Evolutionary conservation across 495 filamentous ascomycete genomes (phyloP).

Genomic region (Penicillium taxi): DNA sequence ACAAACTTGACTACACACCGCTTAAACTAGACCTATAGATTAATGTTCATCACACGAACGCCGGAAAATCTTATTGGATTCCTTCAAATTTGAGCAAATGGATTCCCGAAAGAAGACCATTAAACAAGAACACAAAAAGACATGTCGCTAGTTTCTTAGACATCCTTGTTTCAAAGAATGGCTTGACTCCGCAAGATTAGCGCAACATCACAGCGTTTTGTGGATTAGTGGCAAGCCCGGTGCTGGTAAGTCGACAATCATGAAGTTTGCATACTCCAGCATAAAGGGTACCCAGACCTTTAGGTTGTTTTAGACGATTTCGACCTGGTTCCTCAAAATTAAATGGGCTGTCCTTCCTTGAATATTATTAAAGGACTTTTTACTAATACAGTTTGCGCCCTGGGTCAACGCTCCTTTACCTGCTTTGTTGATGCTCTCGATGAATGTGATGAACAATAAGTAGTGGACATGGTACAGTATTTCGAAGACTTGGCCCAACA

Average conservation of each 20-base stretch:
- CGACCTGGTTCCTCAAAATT: constrained; percentile 1
- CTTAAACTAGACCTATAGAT: constrained; percentile 2
- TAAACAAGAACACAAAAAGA: constrained; percentile 23
- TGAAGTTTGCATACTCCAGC: constrained; percentile 36
- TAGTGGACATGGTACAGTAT: constrained; percentile 30
- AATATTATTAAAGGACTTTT: constrained; percentile 17
- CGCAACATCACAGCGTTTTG: constrained; percentile 41
- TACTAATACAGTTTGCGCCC: constrained; percentile 8
- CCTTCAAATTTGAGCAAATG: constrained; percentile 26
- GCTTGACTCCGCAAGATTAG: constrained; percentile 30
- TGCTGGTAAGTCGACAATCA: constrained; percentile 47
- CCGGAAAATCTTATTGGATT: constrained; percentile 12
- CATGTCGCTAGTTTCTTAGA: constrained; percentile 44
- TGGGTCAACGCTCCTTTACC: constrained; percentile 16
- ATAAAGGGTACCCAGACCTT: constrained; percentile 19
- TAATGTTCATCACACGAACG: constrained; percentile 8
- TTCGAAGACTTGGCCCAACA: constrained; percentile 27
- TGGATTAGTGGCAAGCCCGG: constrained; percentile 55
- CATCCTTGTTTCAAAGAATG: constrained; percentile 37
- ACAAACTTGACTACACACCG: background rate
- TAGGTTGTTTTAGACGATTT: constrained; percentile 18
- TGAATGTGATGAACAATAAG: constrained; percentile 31
- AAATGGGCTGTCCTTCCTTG: constrained; percentile 8
- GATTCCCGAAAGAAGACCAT: constrained; percentile 18
- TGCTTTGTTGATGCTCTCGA: constrained; percentile 39